Evolutionary conservation across 202 grass and related monocot genomes (phyloP), one percentile per base, ranked within the genome.

Genomic region (Dendrocalamus latiflorus): DNA sequence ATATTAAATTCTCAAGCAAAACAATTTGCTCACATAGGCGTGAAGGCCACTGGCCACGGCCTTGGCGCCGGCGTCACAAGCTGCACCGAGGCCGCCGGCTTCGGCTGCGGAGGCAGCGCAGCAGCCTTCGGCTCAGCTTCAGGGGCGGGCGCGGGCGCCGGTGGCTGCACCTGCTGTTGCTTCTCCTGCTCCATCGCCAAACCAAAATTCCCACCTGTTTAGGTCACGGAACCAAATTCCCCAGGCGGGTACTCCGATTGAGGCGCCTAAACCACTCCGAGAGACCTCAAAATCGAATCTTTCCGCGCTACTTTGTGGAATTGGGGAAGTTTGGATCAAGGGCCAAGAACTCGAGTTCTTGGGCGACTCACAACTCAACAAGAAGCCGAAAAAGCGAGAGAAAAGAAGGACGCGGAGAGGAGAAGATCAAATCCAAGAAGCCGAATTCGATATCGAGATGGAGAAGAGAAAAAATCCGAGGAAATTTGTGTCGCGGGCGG

Each of bases 101-200:
- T 33, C 33, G 33, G 33, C 33, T 33, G 33, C 33, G 33, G 33
- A 33, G 33, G 33, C 33, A 33, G 33, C 33, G 33, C 33, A 33
- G 33, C 33, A 4, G 33, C 33, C 33, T 33, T 33, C 33, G 33
- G 33, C 33, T 33, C 33, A 33, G 33, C 33, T 33, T 33, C 33
- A 33, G 33, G 33, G 4, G 33, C 33, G 33, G 33, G 33, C 0
- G 37, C 18, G 12, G 39, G 70, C 45, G 60, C 61, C 50, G 72
- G 51, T 22, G 72, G 79, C 68, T 67, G 55, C 60, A 41, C 15
- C 48, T 3, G 56, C 50, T 82, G 72, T 36, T 72, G 83, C 76
- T 85, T 76, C 76, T 80, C 74, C 62, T 83, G 75, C 68, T 81
- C 87, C 87, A 81, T 89, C 70, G 75, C 48, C 56, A 85, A 49